Base-by-base conservation (phyloP, 1,139 yeast species). In the Yamadazyma mexicana region DNA sequence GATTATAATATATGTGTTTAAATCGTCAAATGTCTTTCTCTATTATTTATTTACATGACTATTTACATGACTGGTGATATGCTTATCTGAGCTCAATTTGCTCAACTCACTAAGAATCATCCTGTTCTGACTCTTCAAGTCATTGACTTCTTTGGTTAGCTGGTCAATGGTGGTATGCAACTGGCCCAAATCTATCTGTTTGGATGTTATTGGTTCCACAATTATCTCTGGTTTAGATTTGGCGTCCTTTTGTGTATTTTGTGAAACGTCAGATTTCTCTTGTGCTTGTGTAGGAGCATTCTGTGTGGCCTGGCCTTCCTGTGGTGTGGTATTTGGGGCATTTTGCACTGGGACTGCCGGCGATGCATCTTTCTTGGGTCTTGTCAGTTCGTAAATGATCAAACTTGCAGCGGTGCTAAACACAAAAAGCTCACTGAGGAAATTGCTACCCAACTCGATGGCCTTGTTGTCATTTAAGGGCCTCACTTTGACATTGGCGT, bases 401-500 rank as follows among this genome's bases (percentile, higher is more conserved):
- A 86, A 69, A 1, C 83, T 75, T 5, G 95, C 95, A 2, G 95
- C 96, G 17, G 87, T 94, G 47, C 70, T 59, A 51, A 88, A 88
- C 27, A 88, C 81, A 53, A 88, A 83, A 27, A 81, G 59, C 58
- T 88, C 96, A 30, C 92, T 83, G 6, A 88, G 62, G 54, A 87
- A 80, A 35, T 76, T 83, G 34, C 96, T 95, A 1, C 96, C 96
- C 42, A 74, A 79, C 45, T 88, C 95, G 33, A 88, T 78, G 32
- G 96, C 96, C 55, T 81, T 83, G 17, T 83, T 81, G 50, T 88
- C 96, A 55, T 87, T 88, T 53, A 88, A 71, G 0, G 96, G 96
- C 34, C 95, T 71, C 9, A 87, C 75, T 49, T 74, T 78, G 44
- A 68, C 69, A 45, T 78, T 82, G 7, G 92, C 87, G 42, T 83